A percentile compares a stretch with the other conserved stretches of the same genome.
These are phyloP conservation scores for Globisporangium orthogonon DNA, from an alignment of 352 stramenopile species.

Conservation along the genomic window DNA sequence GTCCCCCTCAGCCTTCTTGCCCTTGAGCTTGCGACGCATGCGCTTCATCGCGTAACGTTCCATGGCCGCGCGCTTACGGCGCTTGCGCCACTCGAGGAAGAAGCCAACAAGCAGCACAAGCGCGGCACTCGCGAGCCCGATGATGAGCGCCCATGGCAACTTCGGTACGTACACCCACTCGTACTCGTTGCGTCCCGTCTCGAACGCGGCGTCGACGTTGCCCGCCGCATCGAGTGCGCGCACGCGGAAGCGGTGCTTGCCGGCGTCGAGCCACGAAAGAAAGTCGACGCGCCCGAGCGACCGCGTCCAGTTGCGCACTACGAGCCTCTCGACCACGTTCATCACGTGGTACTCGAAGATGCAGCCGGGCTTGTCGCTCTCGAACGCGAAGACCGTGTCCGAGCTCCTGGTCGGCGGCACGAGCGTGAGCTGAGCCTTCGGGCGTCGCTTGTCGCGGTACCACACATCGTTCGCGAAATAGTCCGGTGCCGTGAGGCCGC, in stretches of 20 bases:
- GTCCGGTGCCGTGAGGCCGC: conserved; percentile 53
- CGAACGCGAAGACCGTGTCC: conserved; percentile 84
- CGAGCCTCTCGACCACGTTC: conserved; percentile 75
- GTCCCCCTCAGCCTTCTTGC: conserved; percentile 51
- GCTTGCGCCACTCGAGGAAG: conserved; percentile 90
- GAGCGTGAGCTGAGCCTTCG: conserved; percentile 44
- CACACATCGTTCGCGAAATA: conserved; percentile 85
- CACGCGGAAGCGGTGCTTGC: conserved; percentile 89
- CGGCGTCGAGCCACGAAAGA: conserved; percentile 57
- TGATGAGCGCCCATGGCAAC: conserved; percentile 88
- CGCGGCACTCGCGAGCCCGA: conserved; percentile 64
- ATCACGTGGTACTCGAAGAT: conserved; percentile 93
- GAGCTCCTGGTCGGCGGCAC: conserved; percentile 42
- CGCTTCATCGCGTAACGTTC: conserved; percentile 94
- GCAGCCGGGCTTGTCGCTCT: conserved; percentile 80
- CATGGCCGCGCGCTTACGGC: conserved; percentile 87
- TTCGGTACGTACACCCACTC: conserved; percentile 89
- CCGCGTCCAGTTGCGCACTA: conserved; percentile 75
- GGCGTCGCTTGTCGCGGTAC: conserved; percentile 62
- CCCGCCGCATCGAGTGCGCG: conserved; percentile 86
- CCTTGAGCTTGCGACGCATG: conserved; percentile 92
- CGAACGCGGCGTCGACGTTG: conserved; percentile 89
- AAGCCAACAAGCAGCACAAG: conserved; percentile 70
- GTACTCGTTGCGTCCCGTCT: conserved; percentile 85
- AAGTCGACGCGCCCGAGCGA: conserved; percentile 40